phyloP scores from a whole-genome alignment of 306 rosid species.

The Malus orientalis region DNA sequence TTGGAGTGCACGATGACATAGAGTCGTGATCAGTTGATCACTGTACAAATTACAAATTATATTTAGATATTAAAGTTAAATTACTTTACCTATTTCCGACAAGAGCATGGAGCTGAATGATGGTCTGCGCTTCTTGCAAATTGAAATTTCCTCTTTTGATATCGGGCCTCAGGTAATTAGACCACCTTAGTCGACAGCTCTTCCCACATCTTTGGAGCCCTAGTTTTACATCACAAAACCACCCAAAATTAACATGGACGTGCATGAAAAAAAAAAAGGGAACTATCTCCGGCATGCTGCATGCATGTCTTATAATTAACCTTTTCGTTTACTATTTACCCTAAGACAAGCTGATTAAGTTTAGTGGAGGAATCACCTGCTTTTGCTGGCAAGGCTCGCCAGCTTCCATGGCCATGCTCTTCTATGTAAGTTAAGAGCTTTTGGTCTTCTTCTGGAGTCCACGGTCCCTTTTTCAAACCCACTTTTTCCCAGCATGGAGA shows the following conservation, averaged over 20 bases:
- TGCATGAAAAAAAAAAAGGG: not conserved
- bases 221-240: not conserved
- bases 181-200: slow-evolving; percentile 93
- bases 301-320: not conserved
- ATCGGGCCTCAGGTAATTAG: slow-evolving; percentile 92
- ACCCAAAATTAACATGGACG: not conserved
- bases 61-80: not conserved
- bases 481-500: slow-evolving; percentile 95
- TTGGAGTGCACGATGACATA: too few species aligned
- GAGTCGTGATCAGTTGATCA: not conserved
- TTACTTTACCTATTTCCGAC: slow-evolving; percentile 70
- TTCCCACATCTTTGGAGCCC: slow-evolving; percentile 98
- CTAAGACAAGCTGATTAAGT: not conserved
- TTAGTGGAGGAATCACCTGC: slow-evolving; percentile 41
- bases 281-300: not conserved
- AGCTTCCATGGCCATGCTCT: slow-evolving; percentile 93
- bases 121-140: slow-evolving; percentile 93
- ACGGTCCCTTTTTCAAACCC: slow-evolving; percentile 96
- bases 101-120: slow-evolving; percentile 97
- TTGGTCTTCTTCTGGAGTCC: slow-evolving; percentile 99
- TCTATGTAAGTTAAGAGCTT: slow-evolving; percentile 80
- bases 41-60: not conserved
- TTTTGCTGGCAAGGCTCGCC: slow-evolving; percentile 96
- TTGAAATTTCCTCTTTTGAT: slow-evolving; percentile 97
- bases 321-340: too few species aligned